A percentile compares a stretch with the other conserved stretches of the same genome.
phyloP scores from a whole-genome alignment of 805 yeast genomes.

The Teunomyces panamensis region DNA sequence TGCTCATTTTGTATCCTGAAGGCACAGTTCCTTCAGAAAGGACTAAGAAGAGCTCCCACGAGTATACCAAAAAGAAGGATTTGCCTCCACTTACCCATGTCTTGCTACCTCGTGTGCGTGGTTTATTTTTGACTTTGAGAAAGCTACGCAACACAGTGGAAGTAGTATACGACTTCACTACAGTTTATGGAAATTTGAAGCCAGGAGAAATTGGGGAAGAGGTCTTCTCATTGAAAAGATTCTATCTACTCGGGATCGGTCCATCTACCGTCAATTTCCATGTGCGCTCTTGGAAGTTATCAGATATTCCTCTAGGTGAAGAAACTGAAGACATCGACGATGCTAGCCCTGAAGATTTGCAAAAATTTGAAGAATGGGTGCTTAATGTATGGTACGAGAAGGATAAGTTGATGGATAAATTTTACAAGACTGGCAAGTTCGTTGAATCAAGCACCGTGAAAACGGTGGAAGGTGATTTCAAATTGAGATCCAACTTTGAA shows the following conservation, averaged over 20 bases:
- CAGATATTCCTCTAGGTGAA: slow-evolving; percentile 60
- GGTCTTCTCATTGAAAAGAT: slow-evolving; percentile 58
- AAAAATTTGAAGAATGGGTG: slow-evolving; percentile 72
- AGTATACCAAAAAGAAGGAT: slow-evolving; percentile 53
- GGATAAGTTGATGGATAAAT: slow-evolving; percentile 66
- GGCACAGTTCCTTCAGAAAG: slow-evolving; percentile 81
- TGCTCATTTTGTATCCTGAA: slow-evolving; percentile 84
- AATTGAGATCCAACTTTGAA: slow-evolving; percentile 18
- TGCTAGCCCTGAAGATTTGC: slow-evolving; percentile 38
- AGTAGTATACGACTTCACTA: slow-evolving; percentile 75
- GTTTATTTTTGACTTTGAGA: slow-evolving; percentile 64
- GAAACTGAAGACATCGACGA: slow-evolving; percentile 42
- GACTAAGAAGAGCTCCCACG: slow-evolving; percentile 57
- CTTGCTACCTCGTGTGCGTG: slow-evolving; percentile 80
- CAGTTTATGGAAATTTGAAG: slow-evolving; percentile 73
- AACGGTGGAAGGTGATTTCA: slow-evolving; percentile 24
- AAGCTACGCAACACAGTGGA: slow-evolving; percentile 52
- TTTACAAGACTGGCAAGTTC: slow-evolving; percentile 55
- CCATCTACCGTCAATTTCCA: slow-evolving; percentile 67
- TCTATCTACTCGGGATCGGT: slow-evolving; percentile 67
- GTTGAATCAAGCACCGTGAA: slow-evolving; percentile 13
- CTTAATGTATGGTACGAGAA: slow-evolving; percentile 71
- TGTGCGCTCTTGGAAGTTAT: slow-evolving; percentile 53
- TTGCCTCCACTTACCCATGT: slow-evolving; percentile 56
- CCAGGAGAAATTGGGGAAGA: slow-evolving; percentile 73